Base-by-base conservation (phyloP, 306 rosid genomes). In the Lotus japonicus region DNA sequence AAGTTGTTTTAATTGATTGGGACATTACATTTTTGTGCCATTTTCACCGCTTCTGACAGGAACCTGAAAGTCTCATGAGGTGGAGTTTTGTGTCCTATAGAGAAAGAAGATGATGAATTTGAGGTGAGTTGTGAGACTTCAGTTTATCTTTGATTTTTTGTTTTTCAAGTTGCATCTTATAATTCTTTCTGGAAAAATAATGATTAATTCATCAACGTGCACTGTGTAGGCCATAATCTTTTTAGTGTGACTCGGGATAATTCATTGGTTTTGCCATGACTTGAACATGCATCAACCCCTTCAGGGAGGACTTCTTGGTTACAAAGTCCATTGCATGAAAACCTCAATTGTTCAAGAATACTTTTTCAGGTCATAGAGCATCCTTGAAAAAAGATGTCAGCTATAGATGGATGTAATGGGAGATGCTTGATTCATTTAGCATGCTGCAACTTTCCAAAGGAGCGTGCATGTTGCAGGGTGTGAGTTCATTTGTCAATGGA, bases 311-410 rank as follows among this genome's bases (percentile, higher is more conserved):
- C 70, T 49, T 76, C 82, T 10, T 75, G 66, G 73, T 83, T 77
- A 52, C 88, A 31, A 13, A 78, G 77, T 74, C 87, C 88, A 35
- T 78, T 72, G 80, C 87, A 82, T 49, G 89, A 80, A 57, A 72
- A 13, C 43, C 66, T 71, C 58, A 41, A 63, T 7, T 70, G 65
- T 70, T 21, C 68, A 28, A 77, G 77, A 83, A 70, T 35, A 61
- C 64, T 5, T 38, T 73, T 56, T 71, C 84, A 45, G 80, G 75
- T 66, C 88, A 83, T 26, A 82, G 82, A 76, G 82, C 87, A 41
- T 85, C 94, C 41, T 73, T 88, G 84, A 94, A 91, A 71, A 84
- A 88, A 82, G 97, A 91, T 83, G 97, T 91, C 65, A 85, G 97
- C 60, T 16, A 28, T 55, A 49, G 41, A 57, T 45, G 31, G 12